These are phyloP conservation scores for Boletus fagicola DNA, from an alignment of 768 basidiomycete species.

Conservation along the genomic window DNA sequence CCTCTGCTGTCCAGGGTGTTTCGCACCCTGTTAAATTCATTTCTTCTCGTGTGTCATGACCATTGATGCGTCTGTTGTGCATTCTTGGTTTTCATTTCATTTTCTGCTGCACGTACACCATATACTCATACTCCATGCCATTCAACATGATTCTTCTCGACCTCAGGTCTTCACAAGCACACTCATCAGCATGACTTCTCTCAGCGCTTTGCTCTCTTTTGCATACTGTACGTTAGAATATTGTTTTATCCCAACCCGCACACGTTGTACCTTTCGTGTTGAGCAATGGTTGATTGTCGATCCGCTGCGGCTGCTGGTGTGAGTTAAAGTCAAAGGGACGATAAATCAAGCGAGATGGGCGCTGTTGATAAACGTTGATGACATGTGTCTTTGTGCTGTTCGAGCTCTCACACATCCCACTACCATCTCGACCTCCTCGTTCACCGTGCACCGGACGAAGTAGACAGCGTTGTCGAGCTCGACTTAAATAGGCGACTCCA, in stretches of 20 bases:
- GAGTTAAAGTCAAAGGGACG: neutral
- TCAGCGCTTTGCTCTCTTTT: slow-evolving; percentile 24
- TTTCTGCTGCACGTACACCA: slow-evolving; percentile 33
- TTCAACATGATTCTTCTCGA: slow-evolving; percentile 27
- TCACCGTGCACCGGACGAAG: neutral
- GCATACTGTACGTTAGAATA: slow-evolving; percentile 50
- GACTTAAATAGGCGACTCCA: neutral
- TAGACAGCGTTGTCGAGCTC: neutral
- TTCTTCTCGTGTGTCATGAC: slow-evolving; percentile 34
- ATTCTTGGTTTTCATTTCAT: slow-evolving; percentile 28
- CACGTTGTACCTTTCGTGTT: slow-evolving; percentile 12
- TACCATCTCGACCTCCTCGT: neutral
- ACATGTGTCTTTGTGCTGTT: slow-evolving; percentile 2
- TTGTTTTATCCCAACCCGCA: slow-evolving; percentile 19
- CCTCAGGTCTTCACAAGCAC: slow-evolving; percentile 26
- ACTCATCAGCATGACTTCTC: slow-evolving; percentile 29
- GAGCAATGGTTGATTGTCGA: slow-evolving; percentile 2
- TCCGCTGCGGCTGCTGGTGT: neutral
- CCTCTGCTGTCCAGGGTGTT: slow-evolving; percentile 64
- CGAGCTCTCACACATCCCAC: slow-evolving; percentile 2
- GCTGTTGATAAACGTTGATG: slow-evolving; percentile 10
- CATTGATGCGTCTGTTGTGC: slow-evolving; percentile 18
- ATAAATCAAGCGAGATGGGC: slow-evolving; percentile 24
- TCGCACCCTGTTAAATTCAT: slow-evolving; percentile 52
- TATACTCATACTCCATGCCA: slow-evolving; percentile 36